A percentile compares a stretch with the other conserved stretches of the same genome.
phyloP scores from a whole-genome alignment of 2,329 filamentous ascomycete genomes.

The Penicillium nordicum region DNA sequence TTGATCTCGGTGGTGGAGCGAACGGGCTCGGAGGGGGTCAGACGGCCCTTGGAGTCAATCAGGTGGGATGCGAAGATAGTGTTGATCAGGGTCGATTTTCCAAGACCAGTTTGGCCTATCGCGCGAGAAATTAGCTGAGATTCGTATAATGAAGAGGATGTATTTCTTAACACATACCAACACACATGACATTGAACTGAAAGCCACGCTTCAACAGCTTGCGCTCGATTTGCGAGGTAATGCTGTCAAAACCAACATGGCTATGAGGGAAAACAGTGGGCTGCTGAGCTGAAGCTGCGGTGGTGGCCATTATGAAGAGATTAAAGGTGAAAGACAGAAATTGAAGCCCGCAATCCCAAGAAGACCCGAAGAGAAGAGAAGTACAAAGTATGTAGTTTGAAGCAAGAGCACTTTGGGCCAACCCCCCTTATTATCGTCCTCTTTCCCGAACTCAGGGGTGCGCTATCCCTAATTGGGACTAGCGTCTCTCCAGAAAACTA shows the following conservation, averaged over 20 bases:
- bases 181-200: constrained; percentile 99
- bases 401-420: constrained; percentile 3
- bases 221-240: constrained; percentile 98
- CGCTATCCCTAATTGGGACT: constrained; percentile 31
- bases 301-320: constrained; percentile 61
- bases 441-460: constrained; percentile 36
- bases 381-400: constrained; percentile 3
- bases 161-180: constrained; percentile 65
- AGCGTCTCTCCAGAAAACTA: constrained; percentile 26
- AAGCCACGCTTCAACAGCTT: constrained; percentile 99
- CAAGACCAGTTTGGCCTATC: constrained; percentile 92
- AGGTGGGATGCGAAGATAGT: constrained; percentile 99
- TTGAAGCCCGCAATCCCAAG: constrained; percentile 4
- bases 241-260: constrained; percentile 99
- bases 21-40: constrained; percentile 87
- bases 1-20: constrained; percentile 97
- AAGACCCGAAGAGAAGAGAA: constrained; percentile 8
- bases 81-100: constrained; percentile 99
- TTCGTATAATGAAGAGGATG: background rate
- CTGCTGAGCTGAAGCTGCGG: constrained; percentile 45
- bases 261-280: constrained; percentile 76
- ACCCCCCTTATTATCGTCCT: constrained; percentile 20
- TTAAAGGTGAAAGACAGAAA: background rate
- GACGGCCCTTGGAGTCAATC: constrained; percentile 96
- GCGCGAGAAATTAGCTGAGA: constrained; percentile 9